Evolutionary conservation across 768 basidiomycete species (phyloP).

Genomic region (Wakefieldia striispora): DNA sequence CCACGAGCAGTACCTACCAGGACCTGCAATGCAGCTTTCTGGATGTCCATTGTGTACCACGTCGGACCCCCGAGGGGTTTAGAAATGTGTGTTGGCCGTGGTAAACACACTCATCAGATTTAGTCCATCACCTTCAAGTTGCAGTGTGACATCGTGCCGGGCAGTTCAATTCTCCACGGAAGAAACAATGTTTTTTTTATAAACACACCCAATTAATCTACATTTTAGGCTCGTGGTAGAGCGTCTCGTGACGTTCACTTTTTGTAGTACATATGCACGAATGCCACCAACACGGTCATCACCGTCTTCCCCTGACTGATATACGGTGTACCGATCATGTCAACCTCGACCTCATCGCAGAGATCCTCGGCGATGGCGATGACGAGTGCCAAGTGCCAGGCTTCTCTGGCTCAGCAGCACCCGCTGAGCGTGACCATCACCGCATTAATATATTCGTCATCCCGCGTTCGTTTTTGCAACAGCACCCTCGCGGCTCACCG

Average conservation of each 20-base stretch:
- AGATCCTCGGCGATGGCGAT: slow-evolving; percentile 18
- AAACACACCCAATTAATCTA: not conserved
- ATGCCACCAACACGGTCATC: slow-evolving; percentile 7
- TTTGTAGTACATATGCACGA: slow-evolving; percentile 2
- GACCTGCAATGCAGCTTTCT: not conserved
- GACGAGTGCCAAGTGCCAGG: slow-evolving; percentile 1
- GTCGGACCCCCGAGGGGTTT: not conserved
- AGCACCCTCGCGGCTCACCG: slow-evolving; percentile 46
- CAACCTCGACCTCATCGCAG: slow-evolving; percentile 13
- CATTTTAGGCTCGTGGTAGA: slow-evolving; percentile 1
- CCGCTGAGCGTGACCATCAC: not conserved
- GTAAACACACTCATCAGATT: not conserved
- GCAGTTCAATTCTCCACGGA: slow-evolving; percentile 5
- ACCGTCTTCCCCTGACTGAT: not conserved
- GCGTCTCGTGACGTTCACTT: slow-evolving; percentile 14
- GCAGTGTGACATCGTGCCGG: too few relatives aligned
- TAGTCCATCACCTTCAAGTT: not conserved
- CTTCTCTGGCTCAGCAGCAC: slow-evolving; percentile 2
- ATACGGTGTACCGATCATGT: slow-evolving; percentile 2
- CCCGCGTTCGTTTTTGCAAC: slow-evolving; percentile 13
- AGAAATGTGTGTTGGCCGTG: not conserved
- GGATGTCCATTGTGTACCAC: not conserved
- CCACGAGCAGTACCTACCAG: not conserved
- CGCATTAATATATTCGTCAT: slow-evolving; percentile 13
- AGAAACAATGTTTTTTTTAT: slow-evolving; percentile 1